Evolutionary conservation across 2,329 filamentous ascomycete species (phyloP).

Genomic region (Talaromyces albobiverticillius): DNA sequence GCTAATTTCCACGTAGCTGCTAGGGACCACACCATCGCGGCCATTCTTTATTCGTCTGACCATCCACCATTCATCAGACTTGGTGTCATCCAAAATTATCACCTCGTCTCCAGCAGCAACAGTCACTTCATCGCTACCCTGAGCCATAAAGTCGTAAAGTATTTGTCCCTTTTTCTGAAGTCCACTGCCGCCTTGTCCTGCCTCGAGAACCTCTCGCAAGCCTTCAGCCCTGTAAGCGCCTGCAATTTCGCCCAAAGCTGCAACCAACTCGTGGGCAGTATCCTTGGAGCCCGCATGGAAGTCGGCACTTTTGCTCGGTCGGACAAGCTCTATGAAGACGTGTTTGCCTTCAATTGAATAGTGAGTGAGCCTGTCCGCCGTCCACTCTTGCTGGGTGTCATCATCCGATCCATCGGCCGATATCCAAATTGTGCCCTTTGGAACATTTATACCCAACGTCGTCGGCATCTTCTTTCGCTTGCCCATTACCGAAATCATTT

Average conservation of each 20-base stretch:
- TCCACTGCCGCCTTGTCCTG: slow-evolving; percentile 65
- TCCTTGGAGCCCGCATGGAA: slow-evolving; percentile 97
- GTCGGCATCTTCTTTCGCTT: slow-evolving; percentile 98
- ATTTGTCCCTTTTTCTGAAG: slow-evolving; percentile 79
- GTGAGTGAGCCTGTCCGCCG: slow-evolving; percentile 90
- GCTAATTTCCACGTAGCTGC: slow-evolving; percentile 90
- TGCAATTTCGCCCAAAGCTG: slow-evolving; percentile 81
- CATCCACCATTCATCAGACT: slow-evolving; percentile 99
- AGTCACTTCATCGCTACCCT: slow-evolving; percentile 94
- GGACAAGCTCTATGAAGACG: slow-evolving; percentile 88
- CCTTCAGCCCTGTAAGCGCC: slow-evolving; percentile 79
- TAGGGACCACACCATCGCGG: slow-evolving; percentile 92
- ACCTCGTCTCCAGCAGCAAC: slow-evolving; percentile 90
- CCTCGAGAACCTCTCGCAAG: slow-evolving; percentile 79
- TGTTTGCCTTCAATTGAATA: slow-evolving; percentile 98
- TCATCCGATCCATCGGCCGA: slow-evolving; percentile 76
- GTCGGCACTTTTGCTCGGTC: slow-evolving; percentile 91
- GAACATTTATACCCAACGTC: slow-evolving; percentile 89
- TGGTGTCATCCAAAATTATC: slow-evolving; percentile 79
- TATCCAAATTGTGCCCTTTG: slow-evolving; percentile 84
- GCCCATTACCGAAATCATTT: slow-evolving; percentile 95
- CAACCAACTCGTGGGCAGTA: slow-evolving; percentile 89
- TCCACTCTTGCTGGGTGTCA: slow-evolving; percentile 87
- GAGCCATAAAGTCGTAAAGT: slow-evolving; percentile 93
- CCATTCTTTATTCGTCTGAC: slow-evolving; percentile 86